Evolutionary conservation across 805 yeast species (phyloP).

Genomic region (Saccharomycopsis sp.): DNA sequence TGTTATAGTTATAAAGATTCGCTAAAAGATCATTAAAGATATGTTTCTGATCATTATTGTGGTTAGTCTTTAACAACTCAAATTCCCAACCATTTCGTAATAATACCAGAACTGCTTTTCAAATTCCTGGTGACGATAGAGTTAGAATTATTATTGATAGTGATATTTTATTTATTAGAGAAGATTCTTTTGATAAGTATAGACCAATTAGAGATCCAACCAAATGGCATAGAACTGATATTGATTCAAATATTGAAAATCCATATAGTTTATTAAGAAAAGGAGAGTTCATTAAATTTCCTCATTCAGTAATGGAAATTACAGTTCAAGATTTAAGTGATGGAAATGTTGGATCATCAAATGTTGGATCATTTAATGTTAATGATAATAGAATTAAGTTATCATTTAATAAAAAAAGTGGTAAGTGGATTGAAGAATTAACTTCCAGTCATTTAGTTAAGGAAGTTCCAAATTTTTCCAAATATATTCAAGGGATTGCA

Average conservation of each 20-base stretch:
- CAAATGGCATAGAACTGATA: constrained; percentile 87
- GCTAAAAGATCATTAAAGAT: constrained; percentile 59
- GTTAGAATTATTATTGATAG: constrained; percentile 86
- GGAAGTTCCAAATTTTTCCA: constrained; percentile 68
- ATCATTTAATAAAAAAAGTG: constrained; percentile 39
- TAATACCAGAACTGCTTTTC: constrained; percentile 90
- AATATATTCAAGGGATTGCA: constrained; percentile 89
- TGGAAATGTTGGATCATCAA: constrained; percentile 21
- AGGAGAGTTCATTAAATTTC: constrained; percentile 79
- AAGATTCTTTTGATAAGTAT: constrained; percentile 74
- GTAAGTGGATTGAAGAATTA: constrained; percentile 78
- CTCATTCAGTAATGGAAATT: constrained; percentile 82
- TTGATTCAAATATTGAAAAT: constrained; percentile 64
- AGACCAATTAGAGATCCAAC: constrained; percentile 85
- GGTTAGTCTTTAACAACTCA: too few relatives aligned
- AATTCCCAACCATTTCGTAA: too few relatives aligned
- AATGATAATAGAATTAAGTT: constrained; percentile 23
- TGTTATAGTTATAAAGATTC: constrained; percentile 30
- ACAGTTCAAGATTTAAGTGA: constrained; percentile 41
- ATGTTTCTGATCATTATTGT: too few relatives aligned
- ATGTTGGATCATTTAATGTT: constrained; percentile 49
- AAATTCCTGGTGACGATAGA: constrained; percentile 94
- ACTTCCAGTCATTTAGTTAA: constrained; percentile 76
- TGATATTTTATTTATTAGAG: constrained; percentile 78
- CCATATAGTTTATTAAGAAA: constrained; percentile 68